phyloP scores from a whole-genome alignment of 1,284 basidiomycete species.

The Ceraceosorus bombacis region DNA sequence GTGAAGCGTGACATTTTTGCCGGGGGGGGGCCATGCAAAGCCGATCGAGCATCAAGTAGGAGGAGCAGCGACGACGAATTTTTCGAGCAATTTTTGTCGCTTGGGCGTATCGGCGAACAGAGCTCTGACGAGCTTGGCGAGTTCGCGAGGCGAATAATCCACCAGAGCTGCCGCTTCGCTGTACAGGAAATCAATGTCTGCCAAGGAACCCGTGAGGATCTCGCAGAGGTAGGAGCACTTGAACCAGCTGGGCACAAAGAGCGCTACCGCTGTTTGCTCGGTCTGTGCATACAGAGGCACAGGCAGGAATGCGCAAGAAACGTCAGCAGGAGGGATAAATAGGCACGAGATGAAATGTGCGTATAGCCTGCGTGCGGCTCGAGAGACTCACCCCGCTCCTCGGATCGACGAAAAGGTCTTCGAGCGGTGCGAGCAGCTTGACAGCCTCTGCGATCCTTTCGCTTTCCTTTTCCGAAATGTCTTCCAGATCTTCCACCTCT shows the following conservation, averaged over 20 bases:
- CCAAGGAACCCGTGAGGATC: slow-evolving; percentile 43
- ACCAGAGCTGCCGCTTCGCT: slow-evolving; percentile 80
- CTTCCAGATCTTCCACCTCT: slow-evolving; percentile 69
- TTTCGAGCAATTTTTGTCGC: slow-evolving; percentile 28
- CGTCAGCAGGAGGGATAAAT: not conserved
- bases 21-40: too few species aligned
- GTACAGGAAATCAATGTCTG: slow-evolving; percentile 78
- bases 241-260: slow-evolving; percentile 44
- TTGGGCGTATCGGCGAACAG: slow-evolving; percentile 62
- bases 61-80: slow-evolving; percentile 14
- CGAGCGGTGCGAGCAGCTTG: slow-evolving; percentile 64
- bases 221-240: slow-evolving; percentile 44
- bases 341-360: not conserved
- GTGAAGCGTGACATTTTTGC: too few species aligned
- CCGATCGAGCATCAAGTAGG: not conserved
- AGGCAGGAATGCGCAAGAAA: not conserved
- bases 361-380: slow-evolving; percentile 8
- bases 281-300: slow-evolving; percentile 63
- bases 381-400: slow-evolving; percentile 53
- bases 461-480: slow-evolving; percentile 87
- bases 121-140: slow-evolving; percentile 71
- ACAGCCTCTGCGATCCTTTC: slow-evolving; percentile 73
- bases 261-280: slow-evolving; percentile 24
- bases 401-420: slow-evolving; percentile 65
- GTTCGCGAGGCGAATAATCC: slow-evolving; percentile 78